These are phyloP conservation scores for Candida lessepsii DNA, from an alignment of 805 yeast species.

Conservation along the genomic window DNA sequence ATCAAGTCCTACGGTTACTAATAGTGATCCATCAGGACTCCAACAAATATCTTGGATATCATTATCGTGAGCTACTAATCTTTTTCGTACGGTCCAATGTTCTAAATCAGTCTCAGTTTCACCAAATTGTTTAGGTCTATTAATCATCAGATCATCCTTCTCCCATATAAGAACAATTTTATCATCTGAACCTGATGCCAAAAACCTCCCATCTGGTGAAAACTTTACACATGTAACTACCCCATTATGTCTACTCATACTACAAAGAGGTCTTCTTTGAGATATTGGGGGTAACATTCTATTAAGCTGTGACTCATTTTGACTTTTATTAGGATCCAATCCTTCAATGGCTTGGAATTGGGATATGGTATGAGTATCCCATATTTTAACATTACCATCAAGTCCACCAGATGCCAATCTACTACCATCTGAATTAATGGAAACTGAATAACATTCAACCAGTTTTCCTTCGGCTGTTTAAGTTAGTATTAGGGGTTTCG, in stretches of 20 bases:
- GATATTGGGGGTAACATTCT: constrained; percentile 21
- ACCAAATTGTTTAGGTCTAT: constrained; percentile 66
- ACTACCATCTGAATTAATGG: constrained; percentile 77
- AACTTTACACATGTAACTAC: constrained; percentile 93
- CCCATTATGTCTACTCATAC: constrained; percentile 95
- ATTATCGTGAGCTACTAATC: constrained; percentile 95
- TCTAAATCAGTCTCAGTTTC: constrained; percentile 68
- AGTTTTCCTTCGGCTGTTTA: constrained; percentile 70
- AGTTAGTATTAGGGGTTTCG: constrained; percentile 20
- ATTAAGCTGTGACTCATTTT: constrained; percentile 4
- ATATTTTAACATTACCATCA: constrained; percentile 85
- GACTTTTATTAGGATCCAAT: constrained; percentile 2
- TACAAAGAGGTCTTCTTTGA: constrained; percentile 60
- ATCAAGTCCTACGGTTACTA: constrained; percentile 94
- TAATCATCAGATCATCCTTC: constrained; percentile 64
- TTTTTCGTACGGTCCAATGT: constrained; percentile 90
- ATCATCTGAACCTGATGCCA: constrained; percentile 96
- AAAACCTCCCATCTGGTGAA: constrained; percentile 85
- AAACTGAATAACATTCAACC: constrained; percentile 82
- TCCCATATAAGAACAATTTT: constrained; percentile 91
- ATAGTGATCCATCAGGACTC: constrained; percentile 90
- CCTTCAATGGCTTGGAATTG: constrained; percentile 33
- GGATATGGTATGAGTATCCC: constrained; percentile 65
- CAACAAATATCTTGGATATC: constrained; percentile 98
- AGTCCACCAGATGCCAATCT: constrained; percentile 91